Evolutionary conservation across 495 filamentous ascomycete species (phyloP).

Genomic region (Pyronema omphalodes): DNA sequence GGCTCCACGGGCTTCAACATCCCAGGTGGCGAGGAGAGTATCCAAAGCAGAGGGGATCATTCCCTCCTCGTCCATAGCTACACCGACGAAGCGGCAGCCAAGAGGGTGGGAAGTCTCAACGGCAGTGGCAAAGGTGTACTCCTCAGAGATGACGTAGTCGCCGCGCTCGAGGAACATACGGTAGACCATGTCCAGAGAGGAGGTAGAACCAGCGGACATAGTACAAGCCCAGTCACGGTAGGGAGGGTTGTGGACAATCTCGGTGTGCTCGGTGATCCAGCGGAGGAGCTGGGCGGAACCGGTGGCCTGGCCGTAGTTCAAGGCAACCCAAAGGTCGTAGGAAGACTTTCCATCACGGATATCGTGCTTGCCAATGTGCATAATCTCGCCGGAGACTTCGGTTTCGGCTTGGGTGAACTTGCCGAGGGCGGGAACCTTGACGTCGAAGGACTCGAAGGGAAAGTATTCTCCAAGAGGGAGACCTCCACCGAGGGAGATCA

Average conservation of each 20-base stretch:
- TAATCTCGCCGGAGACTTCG: conserved; percentile 31
- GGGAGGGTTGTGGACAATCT: conserved; percentile 52
- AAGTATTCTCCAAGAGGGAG: conserved; percentile 80
- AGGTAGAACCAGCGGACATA: conserved; percentile 61
- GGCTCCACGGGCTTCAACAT: conserved; percentile 32
- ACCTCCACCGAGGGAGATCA: conserved; percentile 81
- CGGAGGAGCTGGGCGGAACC: conserved; percentile 74
- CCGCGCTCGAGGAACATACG: conserved; percentile 57
- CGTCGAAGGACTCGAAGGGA: conserved; percentile 49
- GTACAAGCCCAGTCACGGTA: conserved; percentile 72
- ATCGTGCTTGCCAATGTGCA: conserved; percentile 67
- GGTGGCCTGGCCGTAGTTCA: conserved; percentile 79
- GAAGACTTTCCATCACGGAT: conserved; percentile 42
- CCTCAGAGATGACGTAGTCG: conserved; percentile 62
- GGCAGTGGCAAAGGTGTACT: conserved; percentile 69
- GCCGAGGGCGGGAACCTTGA: conserved; percentile 49
- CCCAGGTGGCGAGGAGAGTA: conserved; percentile 46
- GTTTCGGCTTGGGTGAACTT: conserved; percentile 52
- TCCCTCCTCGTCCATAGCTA: conserved; percentile 63
- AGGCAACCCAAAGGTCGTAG: conserved; percentile 61
- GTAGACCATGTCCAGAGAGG: conserved; percentile 53
- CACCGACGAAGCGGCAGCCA: conserved; percentile 52
- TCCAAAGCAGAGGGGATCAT: conserved; percentile 50
- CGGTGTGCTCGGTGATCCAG: conserved; percentile 85
- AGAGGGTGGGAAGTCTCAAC: conserved; percentile 65